phyloP scores from a whole-genome alignment of 75 land plant genomes.

The Sequoia sempervirens region DNA sequence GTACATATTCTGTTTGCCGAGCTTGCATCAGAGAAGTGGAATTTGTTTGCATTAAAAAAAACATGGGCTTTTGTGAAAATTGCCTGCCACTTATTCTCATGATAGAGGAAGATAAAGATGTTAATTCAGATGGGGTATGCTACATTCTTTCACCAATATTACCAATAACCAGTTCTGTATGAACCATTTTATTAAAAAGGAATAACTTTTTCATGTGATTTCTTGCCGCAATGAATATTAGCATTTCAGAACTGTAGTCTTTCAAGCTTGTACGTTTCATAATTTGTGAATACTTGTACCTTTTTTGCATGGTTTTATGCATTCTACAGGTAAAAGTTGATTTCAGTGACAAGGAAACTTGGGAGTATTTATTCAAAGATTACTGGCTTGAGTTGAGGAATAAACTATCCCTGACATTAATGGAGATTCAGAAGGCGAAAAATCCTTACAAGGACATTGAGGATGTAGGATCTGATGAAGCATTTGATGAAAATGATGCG shows the following conservation, averaged over 20 bases:
- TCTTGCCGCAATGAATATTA: not conserved
- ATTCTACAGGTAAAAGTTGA: conserved; percentile 52
- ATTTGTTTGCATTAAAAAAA: conserved; percentile 43
- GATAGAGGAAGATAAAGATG: conserved; percentile 61
- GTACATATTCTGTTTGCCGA: conserved; percentile 61
- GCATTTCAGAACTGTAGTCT: not conserved
- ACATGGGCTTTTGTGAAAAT: conserved; percentile 62
- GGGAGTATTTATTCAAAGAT: conserved; percentile 91
- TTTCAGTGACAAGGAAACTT: conserved; percentile 78
- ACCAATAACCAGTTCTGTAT: not conserved
- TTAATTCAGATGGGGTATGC: conserved; percentile 71
- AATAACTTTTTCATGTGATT: not conserved
- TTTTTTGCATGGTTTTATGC: not conserved
- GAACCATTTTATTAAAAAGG: not conserved
- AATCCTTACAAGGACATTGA: conserved; percentile 42
- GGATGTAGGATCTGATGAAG: conserved; percentile 16
- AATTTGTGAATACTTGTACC: not conserved
- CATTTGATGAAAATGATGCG: conserved; percentile 44
- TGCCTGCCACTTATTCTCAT: conserved; percentile 60
- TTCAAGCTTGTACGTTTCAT: not conserved
- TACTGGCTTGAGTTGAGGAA: conserved; percentile 73
- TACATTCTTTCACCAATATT: not conserved
- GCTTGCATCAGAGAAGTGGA: conserved; percentile 38
- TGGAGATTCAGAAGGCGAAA: conserved; percentile 54
- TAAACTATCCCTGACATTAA: conserved; percentile 46